Percentiles rank a stretch among this genome's conserved stretches.
Evolutionary conservation across 2,329 filamentous ascomycete species (phyloP).

Genomic region (Colletotrichum sp.): DNA sequence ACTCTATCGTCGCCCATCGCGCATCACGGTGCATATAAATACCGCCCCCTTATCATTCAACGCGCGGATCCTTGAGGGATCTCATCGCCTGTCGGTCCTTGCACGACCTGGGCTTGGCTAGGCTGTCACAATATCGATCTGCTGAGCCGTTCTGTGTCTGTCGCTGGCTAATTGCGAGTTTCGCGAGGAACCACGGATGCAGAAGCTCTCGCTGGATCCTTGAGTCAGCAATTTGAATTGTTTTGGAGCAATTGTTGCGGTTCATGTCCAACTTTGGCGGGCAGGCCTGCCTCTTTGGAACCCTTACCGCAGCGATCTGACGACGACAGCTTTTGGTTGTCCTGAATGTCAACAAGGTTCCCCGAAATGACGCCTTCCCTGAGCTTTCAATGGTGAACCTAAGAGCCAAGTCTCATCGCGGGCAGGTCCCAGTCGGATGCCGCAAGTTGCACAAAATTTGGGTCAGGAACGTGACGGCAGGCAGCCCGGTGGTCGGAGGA

Average conservation of each 20-base stretch:
- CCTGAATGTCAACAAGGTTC: neutral
- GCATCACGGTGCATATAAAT: slow-evolving; percentile 4
- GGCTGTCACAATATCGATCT: neutral
- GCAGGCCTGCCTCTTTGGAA: neutral
- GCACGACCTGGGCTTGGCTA: neutral
- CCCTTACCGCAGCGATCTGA: neutral
- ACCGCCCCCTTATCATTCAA: neutral
- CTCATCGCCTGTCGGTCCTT: neutral
- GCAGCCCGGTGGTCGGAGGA: slow-evolving; percentile 6
- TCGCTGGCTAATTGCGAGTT: neutral
- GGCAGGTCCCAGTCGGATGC: neutral
- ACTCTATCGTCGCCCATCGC: neutral
- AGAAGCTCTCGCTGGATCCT: neutral
- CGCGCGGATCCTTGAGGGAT: neutral
- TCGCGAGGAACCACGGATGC: neutral
- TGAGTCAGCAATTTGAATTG: neutral
- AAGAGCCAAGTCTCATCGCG: neutral
- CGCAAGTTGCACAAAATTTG: neutral
- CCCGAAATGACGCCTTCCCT: slow-evolving; percentile 3
- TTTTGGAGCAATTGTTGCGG: neutral
- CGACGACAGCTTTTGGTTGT: neutral
- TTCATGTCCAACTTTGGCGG: neutral
- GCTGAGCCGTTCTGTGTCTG: neutral
- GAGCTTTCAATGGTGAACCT: neutral
- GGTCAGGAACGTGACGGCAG: slow-evolving; percentile 9